Percentiles rank a stretch among this genome's conserved stretches.
Evolutionary conservation across 306 rosid genomes (phyloP).

Genomic region (Dryas alaskensis): DNA sequence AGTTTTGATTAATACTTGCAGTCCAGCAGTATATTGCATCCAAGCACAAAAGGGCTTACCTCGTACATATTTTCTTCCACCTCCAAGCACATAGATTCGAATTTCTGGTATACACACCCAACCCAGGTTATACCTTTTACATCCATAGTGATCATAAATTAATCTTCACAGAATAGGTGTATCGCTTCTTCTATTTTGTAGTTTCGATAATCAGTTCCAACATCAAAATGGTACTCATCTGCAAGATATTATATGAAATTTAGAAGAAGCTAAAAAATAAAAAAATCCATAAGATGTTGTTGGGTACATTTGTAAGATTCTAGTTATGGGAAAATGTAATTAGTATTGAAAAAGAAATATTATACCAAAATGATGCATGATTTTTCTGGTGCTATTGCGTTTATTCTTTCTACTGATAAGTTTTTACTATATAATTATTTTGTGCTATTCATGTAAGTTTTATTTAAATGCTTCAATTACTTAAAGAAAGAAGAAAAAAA

Average conservation of each 20-base stretch:
- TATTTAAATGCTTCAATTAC: neutral
- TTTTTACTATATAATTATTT: neutral
- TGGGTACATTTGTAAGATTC: neutral
- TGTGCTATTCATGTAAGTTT: neutral
- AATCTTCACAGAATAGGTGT: constrained; percentile 22
- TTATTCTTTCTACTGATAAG: neutral
- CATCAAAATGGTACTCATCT: constrained; percentile 32
- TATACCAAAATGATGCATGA: neutral
- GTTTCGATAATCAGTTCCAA: constrained; percentile 15
- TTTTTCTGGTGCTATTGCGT: neutral
- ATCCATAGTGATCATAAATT: constrained; percentile 45
- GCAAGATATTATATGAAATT: constrained; percentile 21
- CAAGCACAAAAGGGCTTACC: constrained; percentile 43
- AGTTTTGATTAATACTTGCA: neutral
- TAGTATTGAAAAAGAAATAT: neutral
- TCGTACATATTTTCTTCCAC: constrained; percentile 65
- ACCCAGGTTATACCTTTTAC: constrained; percentile 71
- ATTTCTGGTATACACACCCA: constrained; percentile 63
- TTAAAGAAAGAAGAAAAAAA: neutral
- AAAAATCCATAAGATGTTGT: neutral
- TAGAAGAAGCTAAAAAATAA: neutral
- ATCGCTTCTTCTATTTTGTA: constrained; percentile 21
- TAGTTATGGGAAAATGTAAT: neutral
- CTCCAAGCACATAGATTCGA: constrained; percentile 80
- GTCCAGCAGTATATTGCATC: neutral